Conservation (phyloP, 768 basidiomycete species). For the Boletellus ananiceps region DNA sequence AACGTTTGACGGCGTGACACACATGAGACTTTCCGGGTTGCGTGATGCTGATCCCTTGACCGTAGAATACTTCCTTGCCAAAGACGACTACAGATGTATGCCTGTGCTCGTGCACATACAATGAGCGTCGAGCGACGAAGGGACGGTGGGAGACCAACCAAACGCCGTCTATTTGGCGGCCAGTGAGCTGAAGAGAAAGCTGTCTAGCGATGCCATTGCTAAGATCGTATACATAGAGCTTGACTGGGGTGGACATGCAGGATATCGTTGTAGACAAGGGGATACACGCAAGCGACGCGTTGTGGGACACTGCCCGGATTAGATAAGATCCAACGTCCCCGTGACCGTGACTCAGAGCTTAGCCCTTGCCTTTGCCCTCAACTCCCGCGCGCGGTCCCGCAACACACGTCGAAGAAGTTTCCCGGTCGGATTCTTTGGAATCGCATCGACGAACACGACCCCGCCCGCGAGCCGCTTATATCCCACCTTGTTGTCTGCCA, state of each 20-base stretch:
- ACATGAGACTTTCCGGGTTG: slow-evolving; percentile 81
- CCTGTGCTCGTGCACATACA: slow-evolving; percentile 40
- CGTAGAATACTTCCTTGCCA: slow-evolving; percentile 85
- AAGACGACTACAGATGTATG: slow-evolving; percentile 91
- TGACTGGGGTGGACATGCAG: slow-evolving; percentile 41
- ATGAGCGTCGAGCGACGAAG: slow-evolving; percentile 1
- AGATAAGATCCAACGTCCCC: slow-evolving; percentile 19
- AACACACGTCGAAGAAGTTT: slow-evolving; percentile 50
- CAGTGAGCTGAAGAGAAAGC: slow-evolving; percentile 76
- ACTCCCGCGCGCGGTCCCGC: slow-evolving; percentile 45
- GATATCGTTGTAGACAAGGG: not conserved
- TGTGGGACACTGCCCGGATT: not conserved
- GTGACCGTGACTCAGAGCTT: slow-evolving; percentile 17
- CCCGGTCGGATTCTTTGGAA: slow-evolving; percentile 64
- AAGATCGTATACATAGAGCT: slow-evolving; percentile 89
- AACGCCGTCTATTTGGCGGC: slow-evolving; percentile 88
- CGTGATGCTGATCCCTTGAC: slow-evolving; percentile 74
- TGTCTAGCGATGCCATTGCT: slow-evolving; percentile 80
- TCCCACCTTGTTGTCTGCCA: slow-evolving; percentile 47
- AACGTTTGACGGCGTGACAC: slow-evolving; percentile 21
- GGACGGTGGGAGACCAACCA: slow-evolving; percentile 50
- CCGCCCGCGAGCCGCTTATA: slow-evolving; percentile 61
- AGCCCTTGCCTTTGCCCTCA: slow-evolving; percentile 15
- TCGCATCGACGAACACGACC: slow-evolving; percentile 48
- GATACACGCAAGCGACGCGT: slow-evolving; percentile 8